Conservation (phyloP, 2,329 filamentous ascomycete species). For the Amphichorda felina region DNA sequence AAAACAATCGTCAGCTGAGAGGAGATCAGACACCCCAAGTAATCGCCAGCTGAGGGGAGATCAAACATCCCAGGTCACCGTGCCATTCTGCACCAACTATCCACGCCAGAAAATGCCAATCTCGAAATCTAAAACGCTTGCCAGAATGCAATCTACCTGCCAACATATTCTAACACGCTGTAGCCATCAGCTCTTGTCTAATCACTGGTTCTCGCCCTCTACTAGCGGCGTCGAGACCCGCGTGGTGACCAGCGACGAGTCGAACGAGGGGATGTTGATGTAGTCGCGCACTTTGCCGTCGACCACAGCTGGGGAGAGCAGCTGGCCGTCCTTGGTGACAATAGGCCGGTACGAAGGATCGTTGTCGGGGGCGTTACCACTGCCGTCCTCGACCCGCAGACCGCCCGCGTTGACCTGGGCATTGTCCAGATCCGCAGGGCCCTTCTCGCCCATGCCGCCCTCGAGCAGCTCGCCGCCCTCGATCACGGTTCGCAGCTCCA, state of each 20-base stretch:
- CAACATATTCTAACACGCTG: background rate
- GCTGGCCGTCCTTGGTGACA: slow-evolving; percentile 12
- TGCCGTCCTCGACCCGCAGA: slow-evolving; percentile 17
- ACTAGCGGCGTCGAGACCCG: slow-evolving; percentile 17
- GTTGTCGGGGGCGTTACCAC: slow-evolving; percentile 1
- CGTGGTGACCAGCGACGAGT: slow-evolving; percentile 16
- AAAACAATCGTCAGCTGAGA: too few relatives aligned
- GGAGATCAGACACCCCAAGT: too few relatives aligned
- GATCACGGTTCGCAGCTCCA: slow-evolving; percentile 43
- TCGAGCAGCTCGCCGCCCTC: slow-evolving; percentile 41
- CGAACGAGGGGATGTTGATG: slow-evolving; percentile 15
- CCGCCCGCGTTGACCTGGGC: slow-evolving; percentile 44
- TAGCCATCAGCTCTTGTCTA: background rate
- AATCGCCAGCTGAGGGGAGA: too few relatives aligned
- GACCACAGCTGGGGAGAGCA: slow-evolving; percentile 10
- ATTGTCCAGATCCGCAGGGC: slow-evolving; percentile 42
- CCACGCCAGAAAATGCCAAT: too few relatives aligned
- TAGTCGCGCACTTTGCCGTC: slow-evolving; percentile 13
- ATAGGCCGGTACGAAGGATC: slow-evolving; percentile 9
- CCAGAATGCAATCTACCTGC: background rate
- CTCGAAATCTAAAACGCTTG: too few relatives aligned
- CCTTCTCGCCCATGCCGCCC: slow-evolving; percentile 45
- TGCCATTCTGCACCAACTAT: too few relatives aligned
- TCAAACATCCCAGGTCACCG: too few relatives aligned
- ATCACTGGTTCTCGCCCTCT: slow-evolving; percentile 2